Evolutionary conservation across 768 basidiomycete genomes (phyloP), one percentile per base, ranked within the genome.

Genomic region (Cubamyces lactineus): DNA sequence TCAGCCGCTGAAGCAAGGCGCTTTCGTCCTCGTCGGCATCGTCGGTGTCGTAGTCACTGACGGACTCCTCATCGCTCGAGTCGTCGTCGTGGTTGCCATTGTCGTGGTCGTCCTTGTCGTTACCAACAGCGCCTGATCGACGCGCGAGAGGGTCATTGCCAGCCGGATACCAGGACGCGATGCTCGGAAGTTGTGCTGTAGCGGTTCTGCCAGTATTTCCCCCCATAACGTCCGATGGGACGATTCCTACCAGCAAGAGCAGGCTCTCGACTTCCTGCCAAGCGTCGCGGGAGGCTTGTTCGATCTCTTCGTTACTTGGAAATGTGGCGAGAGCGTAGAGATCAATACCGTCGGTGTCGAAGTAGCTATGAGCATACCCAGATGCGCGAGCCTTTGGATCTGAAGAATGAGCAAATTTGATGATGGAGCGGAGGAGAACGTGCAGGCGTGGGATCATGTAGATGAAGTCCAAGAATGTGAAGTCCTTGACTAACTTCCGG

Each of bases 401-500:
- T 2, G 19, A 19, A 42, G 21, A 13, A 16, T 45, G 23, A 7
- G 41, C 4, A n/a, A 42, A 34, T 2, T 42, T 65, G 59, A 39
- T 39, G 30, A 53, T 12, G 17, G 51, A 16, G 13, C 51, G 51
- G 8, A 53, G 34, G 17, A 53, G 16, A 48, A 42, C 53, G 51
- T 61, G 21, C 53, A 21, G 63, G 11, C 34, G 64, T 13, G 15
- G 58, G 48, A 51, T 15, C 34, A 21, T 57, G 43, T 63, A 57
- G 0, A 72, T 26, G 47, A 69, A 57, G 50, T 74, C 69, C 0
- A 59, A 17, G 34, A 52, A 65, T 0, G 51, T 73, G 61, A 72
- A 73, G 51, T 72, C 71, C 5, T 66, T 63, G 21, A 66, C 66
- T 15, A 74, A 24, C 24, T 66, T 52, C 0, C 63, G 67, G 1